Evolutionary conservation across 306 rosid species (phyloP).

Genomic region (Hippophae gyantsensis): DNA sequence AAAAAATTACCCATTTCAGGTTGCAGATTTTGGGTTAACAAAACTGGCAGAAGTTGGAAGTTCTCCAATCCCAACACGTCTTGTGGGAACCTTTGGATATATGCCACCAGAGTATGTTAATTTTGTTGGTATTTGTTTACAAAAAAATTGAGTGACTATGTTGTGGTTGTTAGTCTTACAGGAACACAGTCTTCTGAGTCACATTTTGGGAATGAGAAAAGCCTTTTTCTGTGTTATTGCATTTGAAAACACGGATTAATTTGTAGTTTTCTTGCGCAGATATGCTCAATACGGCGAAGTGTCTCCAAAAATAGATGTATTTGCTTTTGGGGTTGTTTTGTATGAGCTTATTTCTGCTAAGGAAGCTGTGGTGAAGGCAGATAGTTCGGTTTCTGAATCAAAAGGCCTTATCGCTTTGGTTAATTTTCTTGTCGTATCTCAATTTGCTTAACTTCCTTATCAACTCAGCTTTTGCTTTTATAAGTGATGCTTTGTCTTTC

Average conservation of each 20-base stretch:
- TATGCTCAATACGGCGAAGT: conserved; percentile 82
- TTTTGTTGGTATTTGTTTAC: not conserved
- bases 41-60: conserved; percentile 89
- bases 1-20: conserved; percentile 35
- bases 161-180: too few species aligned
- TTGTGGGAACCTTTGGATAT: conserved; percentile 89
- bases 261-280: conserved; percentile 26
- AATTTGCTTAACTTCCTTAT: not conserved
- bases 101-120: conserved; percentile 83
- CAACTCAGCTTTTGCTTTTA: not conserved
- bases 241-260: conserved; percentile 12
- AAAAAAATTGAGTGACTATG: not conserved
- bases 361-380: conserved; percentile 50
- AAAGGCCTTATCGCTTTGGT: conserved; percentile 75
- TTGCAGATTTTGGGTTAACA: conserved; percentile 93
- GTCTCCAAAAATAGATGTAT: conserved; percentile 78
- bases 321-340: conserved; percentile 85
- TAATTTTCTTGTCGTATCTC: conserved; percentile 15
- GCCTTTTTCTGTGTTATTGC: not conserved
- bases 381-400: conserved; percentile 39
- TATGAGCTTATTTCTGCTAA: conserved; percentile 86
- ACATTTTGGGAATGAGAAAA: too few species aligned
- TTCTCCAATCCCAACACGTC: conserved; percentile 67
- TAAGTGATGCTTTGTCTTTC: not conserved
- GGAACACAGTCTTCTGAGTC: too few species aligned